Conservation (phyloP, 1,284 basidiomycete species). For the Schizophyllum amplum region DNA sequence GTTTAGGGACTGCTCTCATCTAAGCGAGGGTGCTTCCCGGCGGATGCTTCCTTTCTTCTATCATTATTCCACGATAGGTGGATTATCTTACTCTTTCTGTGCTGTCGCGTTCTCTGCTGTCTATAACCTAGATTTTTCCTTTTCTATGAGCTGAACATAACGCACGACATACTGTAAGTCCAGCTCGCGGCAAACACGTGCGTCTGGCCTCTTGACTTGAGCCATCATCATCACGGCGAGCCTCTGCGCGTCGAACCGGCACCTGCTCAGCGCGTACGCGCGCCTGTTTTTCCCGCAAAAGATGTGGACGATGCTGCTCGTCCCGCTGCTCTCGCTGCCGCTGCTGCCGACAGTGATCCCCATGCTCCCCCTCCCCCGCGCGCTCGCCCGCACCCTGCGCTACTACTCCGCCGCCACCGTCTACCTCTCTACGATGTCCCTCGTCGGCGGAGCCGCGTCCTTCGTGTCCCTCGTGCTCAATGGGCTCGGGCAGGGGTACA, state of each 20-base stretch:
- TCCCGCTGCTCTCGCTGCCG: neutral
- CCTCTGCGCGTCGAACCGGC: neutral
- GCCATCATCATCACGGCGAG: neutral
- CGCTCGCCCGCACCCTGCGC: conserved; percentile 24
- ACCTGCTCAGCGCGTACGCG: neutral
- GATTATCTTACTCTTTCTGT: too few species aligned
- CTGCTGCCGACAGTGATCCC: neutral
- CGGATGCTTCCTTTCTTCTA: neutral
- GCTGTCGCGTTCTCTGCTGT: too few species aligned
- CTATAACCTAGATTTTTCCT: neutral
- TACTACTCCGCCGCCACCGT: conserved; percentile 71
- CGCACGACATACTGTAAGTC: too few species aligned
- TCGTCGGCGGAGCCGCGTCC: conserved; percentile 73
- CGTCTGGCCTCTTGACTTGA: neutral
- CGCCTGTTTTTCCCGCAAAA: neutral
- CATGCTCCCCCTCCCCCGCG: conserved; percentile 34
- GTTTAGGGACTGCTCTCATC: too few species aligned
- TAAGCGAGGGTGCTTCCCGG: too few species aligned
- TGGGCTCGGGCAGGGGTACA: conserved; percentile 65
- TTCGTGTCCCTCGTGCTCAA: conserved; percentile 66
- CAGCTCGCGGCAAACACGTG: neutral
- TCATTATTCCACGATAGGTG: neutral
- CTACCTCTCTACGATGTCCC: conserved; percentile 70
- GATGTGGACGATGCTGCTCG: neutral
- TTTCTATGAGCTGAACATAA: too few species aligned